phyloP scores from a whole-genome alignment of 176 grass and related monocot species.

The Juncus effusus region DNA sequence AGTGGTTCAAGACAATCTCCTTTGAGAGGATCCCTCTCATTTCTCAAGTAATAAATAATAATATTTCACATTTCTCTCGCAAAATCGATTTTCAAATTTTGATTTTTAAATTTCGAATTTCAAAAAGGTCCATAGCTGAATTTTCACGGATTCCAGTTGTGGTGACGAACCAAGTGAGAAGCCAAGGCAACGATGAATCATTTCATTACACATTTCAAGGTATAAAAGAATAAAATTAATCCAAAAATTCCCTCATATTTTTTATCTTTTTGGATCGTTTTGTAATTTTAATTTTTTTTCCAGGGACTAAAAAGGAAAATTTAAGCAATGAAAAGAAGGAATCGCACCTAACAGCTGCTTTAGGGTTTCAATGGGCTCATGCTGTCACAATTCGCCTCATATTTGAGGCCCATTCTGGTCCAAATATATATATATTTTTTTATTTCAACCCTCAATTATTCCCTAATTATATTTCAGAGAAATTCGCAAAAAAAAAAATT shows the following conservation, averaged over 20 bases:
- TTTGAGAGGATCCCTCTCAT: slow-evolving; percentile 80
- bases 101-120: slow-evolving; percentile 15
- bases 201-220: slow-evolving; percentile 84
- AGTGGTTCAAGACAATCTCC: slow-evolving; percentile 45
- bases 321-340: slow-evolving; percentile 42
- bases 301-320: slow-evolving; percentile 45
- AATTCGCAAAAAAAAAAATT: no score
- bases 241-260: neutral
- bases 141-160: slow-evolving; percentile 81
- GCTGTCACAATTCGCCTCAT: slow-evolving; percentile 77
- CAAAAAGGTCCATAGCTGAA: slow-evolving; percentile 69
- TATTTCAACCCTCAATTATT: no score
- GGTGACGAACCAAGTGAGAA: slow-evolving; percentile 94
- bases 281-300: slow-evolving; percentile 28
- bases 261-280: slow-evolving; percentile 3
- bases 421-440: neutral
- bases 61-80: neutral
- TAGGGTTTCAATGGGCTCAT: slow-evolving; percentile 93
- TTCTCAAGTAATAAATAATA: slow-evolving; percentile 70
- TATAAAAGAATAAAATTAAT: slow-evolving; percentile 21
- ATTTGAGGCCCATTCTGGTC: slow-evolving; percentile 96
- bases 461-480: no score
- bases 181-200: slow-evolving; percentile 66
- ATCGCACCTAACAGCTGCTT: slow-evolving; percentile 84
- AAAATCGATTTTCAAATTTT: slow-evolving; percentile 23